A percentile compares a stretch with the other conserved stretches of the same genome.
These are phyloP conservation scores for Syzygium syzygioides DNA, from an alignment of 441 rosid species.

Conservation along the genomic window DNA sequence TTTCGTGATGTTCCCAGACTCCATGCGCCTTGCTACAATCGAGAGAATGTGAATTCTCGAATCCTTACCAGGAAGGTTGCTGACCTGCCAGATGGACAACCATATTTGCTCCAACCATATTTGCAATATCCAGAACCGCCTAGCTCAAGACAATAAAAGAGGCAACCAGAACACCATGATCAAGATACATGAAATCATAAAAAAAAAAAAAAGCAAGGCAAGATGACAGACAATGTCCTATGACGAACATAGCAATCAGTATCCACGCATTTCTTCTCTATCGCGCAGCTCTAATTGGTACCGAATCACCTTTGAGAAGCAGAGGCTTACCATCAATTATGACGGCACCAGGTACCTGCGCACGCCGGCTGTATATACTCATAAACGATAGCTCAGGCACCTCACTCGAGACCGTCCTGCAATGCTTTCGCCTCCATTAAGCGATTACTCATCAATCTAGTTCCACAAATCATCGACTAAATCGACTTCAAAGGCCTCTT, in stretches of 20 bases:
- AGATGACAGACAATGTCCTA: neutral
- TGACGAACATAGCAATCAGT: neutral
- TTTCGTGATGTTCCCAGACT: accelerated
- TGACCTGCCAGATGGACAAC: slow-evolving; percentile 64
- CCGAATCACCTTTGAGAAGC: neutral
- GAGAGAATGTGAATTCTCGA: neutral
- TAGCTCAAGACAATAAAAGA: slow-evolving; percentile 4
- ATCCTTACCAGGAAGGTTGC: slow-evolving; percentile 75
- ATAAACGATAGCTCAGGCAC: slow-evolving; percentile 45
- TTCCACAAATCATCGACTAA: neutral
- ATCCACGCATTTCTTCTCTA: neutral
- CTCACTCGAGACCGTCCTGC: slow-evolving; percentile 37
- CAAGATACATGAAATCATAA: neutral
- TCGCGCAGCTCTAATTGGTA: neutral
- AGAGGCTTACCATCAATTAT: slow-evolving; percentile 62
- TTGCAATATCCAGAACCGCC: slow-evolving; percentile 96
- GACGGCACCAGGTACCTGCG: slow-evolving; percentile 57
- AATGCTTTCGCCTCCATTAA: slow-evolving; percentile 1
- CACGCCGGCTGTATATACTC: slow-evolving; percentile 58
- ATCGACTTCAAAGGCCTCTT: neutral
- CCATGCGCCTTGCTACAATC: neutral
- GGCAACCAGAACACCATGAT: neutral
- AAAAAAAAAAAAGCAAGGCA: neutral
- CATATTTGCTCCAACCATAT: slow-evolving; percentile 84
- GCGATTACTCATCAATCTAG: neutral